Percentiles rank a stretch among this genome's conserved stretches.
These are phyloP conservation scores for Postia placenta DNA, from an alignment of 768 basidiomycete genomes.

Conservation along the genomic window DNA sequence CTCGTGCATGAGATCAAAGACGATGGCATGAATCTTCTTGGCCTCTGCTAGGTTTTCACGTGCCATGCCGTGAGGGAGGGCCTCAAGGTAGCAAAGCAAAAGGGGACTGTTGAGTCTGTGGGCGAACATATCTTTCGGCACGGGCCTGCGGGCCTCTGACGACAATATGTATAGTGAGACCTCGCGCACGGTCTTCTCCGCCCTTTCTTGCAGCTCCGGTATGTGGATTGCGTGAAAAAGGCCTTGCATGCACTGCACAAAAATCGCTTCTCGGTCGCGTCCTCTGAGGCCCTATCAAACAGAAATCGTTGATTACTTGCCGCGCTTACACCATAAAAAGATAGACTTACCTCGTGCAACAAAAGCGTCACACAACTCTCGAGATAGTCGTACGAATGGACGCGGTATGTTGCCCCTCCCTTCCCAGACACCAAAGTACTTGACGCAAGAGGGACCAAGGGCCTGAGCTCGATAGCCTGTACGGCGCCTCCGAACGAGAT, in stretches of 20 bases:
- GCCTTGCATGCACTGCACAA: slow-evolving; percentile 65
- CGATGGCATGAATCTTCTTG: slow-evolving; percentile 50
- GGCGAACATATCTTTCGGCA: slow-evolving; percentile 44
- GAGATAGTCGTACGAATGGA: slow-evolving; percentile 60
- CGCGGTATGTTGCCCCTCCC: slow-evolving; percentile 34
- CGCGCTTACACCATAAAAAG: neutral
- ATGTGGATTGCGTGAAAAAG: slow-evolving; percentile 72
- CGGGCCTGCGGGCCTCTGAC: slow-evolving; percentile 60
- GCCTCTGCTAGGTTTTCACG: slow-evolving; percentile 58
- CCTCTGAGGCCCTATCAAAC: slow-evolving; percentile 62
- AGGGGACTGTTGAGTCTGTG: slow-evolving; percentile 53
- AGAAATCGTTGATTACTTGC: neutral
- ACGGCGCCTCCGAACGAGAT: slow-evolving; percentile 69
- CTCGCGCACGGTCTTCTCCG: slow-evolving; percentile 63
- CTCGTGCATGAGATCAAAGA: slow-evolving; percentile 59
- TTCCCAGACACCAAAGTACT: slow-evolving; percentile 42
- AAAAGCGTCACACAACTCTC: slow-evolving; percentile 68
- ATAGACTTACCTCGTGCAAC: slow-evolving; percentile 72
- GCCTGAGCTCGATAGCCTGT: slow-evolving; percentile 59
- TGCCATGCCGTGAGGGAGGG: slow-evolving; percentile 70
- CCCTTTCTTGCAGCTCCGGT: slow-evolving; percentile 61
- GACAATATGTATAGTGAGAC: slow-evolving; percentile 69
- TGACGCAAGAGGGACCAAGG: slow-evolving; percentile 60
- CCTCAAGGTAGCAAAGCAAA: slow-evolving; percentile 72
- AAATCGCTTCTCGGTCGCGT: slow-evolving; percentile 70